These are phyloP conservation scores for Rutidosis leptorrhynchoides DNA, from an alignment of 129 eudicot species.

Conservation along the genomic window DNA sequence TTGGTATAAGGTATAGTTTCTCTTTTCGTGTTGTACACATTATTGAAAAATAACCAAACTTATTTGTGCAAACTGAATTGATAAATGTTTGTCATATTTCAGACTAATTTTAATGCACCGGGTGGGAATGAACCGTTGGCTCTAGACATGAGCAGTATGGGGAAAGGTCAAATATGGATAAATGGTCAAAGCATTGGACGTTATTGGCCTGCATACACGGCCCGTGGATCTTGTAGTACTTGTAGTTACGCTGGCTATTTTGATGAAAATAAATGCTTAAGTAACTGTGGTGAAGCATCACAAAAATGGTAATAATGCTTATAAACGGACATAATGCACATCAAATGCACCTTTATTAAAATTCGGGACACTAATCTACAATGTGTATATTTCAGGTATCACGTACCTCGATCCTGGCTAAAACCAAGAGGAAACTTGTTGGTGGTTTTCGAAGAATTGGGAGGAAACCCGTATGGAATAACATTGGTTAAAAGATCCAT, in stretches of 20 bases:
- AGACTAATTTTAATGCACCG: constrained; percentile 85
- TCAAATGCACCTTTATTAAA: not conserved
- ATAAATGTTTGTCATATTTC: constrained; percentile 23
- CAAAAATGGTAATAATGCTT: constrained; percentile 73
- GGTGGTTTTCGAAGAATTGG: constrained; percentile 93
- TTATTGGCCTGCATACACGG: constrained; percentile 90
- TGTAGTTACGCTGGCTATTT: constrained; percentile 89
- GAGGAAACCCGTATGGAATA: constrained; percentile 80
- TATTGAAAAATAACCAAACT: no score
- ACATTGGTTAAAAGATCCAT: constrained; percentile 68
- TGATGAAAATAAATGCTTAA: constrained; percentile 80
- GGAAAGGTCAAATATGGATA: constrained; percentile 97
- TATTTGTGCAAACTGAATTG: constrained; percentile 11
- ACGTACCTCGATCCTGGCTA: constrained; percentile 93
- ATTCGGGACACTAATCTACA: not conserved
- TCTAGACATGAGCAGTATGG: constrained; percentile 90
- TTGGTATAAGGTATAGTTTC: constrained; percentile 78
- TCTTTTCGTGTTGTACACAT: not conserved
- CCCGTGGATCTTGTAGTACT: constrained; percentile 65
- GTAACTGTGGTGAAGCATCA: constrained; percentile 89
- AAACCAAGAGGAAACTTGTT: constrained; percentile 77
- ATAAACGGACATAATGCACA: not conserved
- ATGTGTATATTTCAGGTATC: constrained; percentile 61
- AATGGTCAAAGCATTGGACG: constrained; percentile 96
- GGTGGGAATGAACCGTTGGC: constrained; percentile 85